Evolutionary conservation across 257 asterid genomes (phyloP), one percentile per base, ranked within the genome.

Genomic region (Solanum chilense): DNA sequence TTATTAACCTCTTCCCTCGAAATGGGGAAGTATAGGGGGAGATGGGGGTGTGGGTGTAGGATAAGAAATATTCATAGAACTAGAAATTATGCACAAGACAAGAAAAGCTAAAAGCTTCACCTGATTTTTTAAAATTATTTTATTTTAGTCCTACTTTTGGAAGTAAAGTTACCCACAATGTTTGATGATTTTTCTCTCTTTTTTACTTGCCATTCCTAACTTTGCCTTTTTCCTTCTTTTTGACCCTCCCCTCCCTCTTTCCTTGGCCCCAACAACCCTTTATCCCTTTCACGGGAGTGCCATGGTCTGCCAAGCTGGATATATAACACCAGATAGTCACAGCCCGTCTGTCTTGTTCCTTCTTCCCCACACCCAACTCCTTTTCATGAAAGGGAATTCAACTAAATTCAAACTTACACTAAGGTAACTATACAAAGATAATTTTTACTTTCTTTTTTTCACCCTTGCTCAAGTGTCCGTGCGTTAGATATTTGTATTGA

Each of bases 221-320:
- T 88, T 90, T 87, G 81, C n/a, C 23, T 8, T 13, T 71, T 87
- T 64, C 74, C 45, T 45, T 45, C 62, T 87, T 75, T 87, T 88
- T 35, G 85, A 88, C 89, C 91, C 82, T 56, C 44, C 3, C 62
- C 12, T 9, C 10, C 64, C 81, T 88, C 87, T 85, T 75, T 84
- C 82, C 89, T 76, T 94, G 94, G 94, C 88, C 93, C 95, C 95
- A 93, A 81, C 85, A 77, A 93, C 93, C 92, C 88, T 92, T 91
- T 86, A 93, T 92, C 94, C 91, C 86, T 91, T 92, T 93, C 98
- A 95, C 93, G 92, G 90, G 94, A 88, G 89, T 91, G 91, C 94
- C 95, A 92, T 93, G 92, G 93, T 90, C 93, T 91, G 91, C 87
- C 88, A 84, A 91, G 93, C 91, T 91, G 93, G 93, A 93, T 88